Evolutionary conservation across 495 filamentous ascomycete genomes (phyloP), one percentile per base, ranked within the genome.

Genomic region (Penicillium arizonense): DNA sequence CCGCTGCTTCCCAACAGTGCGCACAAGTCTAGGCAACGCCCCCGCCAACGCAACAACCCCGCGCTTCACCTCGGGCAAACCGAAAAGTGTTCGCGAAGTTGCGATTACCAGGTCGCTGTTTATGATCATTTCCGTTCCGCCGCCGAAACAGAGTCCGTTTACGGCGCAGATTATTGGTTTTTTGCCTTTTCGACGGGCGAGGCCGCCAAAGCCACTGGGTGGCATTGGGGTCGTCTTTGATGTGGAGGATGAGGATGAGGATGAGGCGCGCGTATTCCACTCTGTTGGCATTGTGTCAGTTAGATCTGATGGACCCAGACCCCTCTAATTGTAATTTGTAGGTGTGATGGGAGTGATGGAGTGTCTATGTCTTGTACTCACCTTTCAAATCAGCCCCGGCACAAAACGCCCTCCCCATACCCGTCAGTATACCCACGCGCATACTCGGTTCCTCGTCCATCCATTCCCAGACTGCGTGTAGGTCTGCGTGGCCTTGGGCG

Each of bases 11-110:
- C 89, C 88, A 11, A 89, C 70, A 3, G 77, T 86, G 16, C 83
- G 69, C 20, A 86, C 71, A n/a, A 95, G 64, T 23, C 90, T 78
- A 3, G 89, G 87, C 57, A 96, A 67, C 11, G 81, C 87, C 1
- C 89, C 89, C 3, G 87, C 87, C 10, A 88, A 62, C 12, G 89
- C 82, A 39, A 85, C 82, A 10, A 94, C 84, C 3, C 89, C 89
- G 21, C 86, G 76, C 61, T 80, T 82, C 3, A 84, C 85, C 70
- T 92, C 89, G 0, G 87, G 87, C 12, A 91, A 71, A 11, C 71
- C 79, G 58, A 94, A 88, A 20, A 70, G 66, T 0, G 85, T 82
- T 3, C 52, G 50, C 16, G 65, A 56, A 0, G 75, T 65, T 3
- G 87, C 86, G 42, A 91, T 56, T 0, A 90, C 82, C 12, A 92